Evolutionary conservation across 108 stramenopile species (phyloP), one percentile per base, ranked within the genome.

Genomic region (Fistulifera solaris): DNA sequence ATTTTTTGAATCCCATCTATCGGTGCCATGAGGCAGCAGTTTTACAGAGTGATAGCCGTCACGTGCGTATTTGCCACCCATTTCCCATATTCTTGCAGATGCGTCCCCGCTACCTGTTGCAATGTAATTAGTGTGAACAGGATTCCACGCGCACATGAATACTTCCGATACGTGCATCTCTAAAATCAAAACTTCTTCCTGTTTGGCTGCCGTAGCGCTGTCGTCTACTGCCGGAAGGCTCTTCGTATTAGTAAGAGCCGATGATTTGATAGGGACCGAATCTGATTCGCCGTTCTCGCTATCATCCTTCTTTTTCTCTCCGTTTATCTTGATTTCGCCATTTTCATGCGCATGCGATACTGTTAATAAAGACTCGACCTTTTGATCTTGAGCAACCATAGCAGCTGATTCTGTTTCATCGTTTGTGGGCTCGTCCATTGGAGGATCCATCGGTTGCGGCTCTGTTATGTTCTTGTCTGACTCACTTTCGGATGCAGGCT

Each of bases 111-210:
- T 89, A 22, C 94, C 96, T 22, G 94, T 93, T 41, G 96, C 96
- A 51, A 97, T 89, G 13, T 90, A 73, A 55, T 91, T 77, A 18
- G 87, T 86, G 56, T 66, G 79, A 41, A 84, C 69, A 19, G 94
- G 94, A 81, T 95, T 97, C 96, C 96, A 97, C 5, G 90, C 92
- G 55, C 93, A 95, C 91, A 95, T 95, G 77, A 95, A 95, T 3
- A 97, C 96, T 69, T 97, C 94, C 0, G 87, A 89, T 1, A 81
- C 72, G 61, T 94, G 92, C 67, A 83, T 77, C 31, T 80, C 75
- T 39, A 94, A 61, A 35, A 80, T 80, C 41, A 88, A 68, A 51
- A 88, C 81, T 39, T 87, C 76, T 6, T 70, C 52, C 12, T 72
- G 65, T n/a, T 49, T 55, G 27, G 79, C 76, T 42, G 62, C 62